These are phyloP conservation scores for Hura crepitans DNA, from an alignment of 441 rosid genomes.

Conservation along the genomic window DNA sequence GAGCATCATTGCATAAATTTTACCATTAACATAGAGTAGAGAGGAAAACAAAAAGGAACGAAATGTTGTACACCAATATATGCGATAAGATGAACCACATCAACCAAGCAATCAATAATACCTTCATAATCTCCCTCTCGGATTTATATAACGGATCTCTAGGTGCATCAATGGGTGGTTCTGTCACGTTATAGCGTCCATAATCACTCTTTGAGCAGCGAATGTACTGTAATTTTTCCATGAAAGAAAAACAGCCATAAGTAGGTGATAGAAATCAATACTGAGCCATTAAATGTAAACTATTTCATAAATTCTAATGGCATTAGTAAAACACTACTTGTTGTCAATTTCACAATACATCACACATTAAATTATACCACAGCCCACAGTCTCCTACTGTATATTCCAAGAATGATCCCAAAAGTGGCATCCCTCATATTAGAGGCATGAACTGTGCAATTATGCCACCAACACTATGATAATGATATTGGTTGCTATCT, in stretches of 20 bases:
- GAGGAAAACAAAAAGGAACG: not conserved
- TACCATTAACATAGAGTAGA: not conserved
- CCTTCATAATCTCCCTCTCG: slow-evolving; percentile 75
- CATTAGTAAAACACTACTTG: not conserved
- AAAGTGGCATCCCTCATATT: not conserved
- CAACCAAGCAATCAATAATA: slow-evolving; percentile 27
- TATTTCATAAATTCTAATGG: not conserved
- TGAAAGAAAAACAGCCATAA: slow-evolving; percentile 3
- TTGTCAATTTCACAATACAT: not conserved
- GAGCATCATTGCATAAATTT: not conserved
- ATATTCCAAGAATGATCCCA: slow-evolving; percentile 1
- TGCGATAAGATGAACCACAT: not conserved
- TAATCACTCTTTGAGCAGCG: slow-evolving; percentile 85
- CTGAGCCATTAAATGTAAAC: not conserved
- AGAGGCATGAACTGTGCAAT: not conserved
- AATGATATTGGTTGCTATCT: not conserved
- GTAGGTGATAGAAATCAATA: not conserved
- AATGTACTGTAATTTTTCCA: slow-evolving; percentile 55
- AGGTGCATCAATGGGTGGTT: slow-evolving; percentile 86
- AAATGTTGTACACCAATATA: not conserved
- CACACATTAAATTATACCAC: not conserved
- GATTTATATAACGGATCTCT: slow-evolving; percentile 82
- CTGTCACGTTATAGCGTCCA: slow-evolving; percentile 77
- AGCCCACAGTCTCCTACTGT: not conserved
- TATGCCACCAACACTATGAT: not conserved